Percentiles rank a stretch among this genome's conserved stretches.
These are phyloP conservation scores for Cryptococcus sp. DNA, from an alignment of 1,284 basidiomycete species.

Conservation along the genomic window DNA sequence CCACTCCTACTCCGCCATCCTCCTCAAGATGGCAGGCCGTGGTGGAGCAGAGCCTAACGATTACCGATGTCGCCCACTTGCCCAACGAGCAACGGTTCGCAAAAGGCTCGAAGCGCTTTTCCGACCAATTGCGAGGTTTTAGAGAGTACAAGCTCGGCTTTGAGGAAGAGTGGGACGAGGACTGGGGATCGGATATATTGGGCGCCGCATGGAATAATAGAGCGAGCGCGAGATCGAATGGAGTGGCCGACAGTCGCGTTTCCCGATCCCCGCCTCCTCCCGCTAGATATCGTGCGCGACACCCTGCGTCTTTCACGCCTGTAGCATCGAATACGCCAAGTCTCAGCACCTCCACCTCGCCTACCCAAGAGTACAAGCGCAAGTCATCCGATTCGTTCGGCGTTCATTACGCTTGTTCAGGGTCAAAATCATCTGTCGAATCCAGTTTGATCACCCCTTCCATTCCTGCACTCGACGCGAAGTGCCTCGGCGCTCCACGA, in stretches of 20 bases:
- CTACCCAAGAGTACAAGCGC: slow-evolving; percentile 14
- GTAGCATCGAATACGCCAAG: background rate
- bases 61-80: background rate
- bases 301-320: background rate
- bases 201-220: slow-evolving; percentile 6
- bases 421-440: slow-evolving; percentile 20
- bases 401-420: slow-evolving; percentile 18
- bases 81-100: background rate
- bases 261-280: slow-evolving; percentile 8
- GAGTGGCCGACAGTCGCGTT: background rate
- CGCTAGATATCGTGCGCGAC: background rate
- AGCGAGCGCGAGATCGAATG: background rate
- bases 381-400: slow-evolving; percentile 29
- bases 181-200: slow-evolving; percentile 42
- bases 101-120: slow-evolving; percentile 26
- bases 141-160: slow-evolving; percentile 22
- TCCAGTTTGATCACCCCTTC: slow-evolving; percentile 23
- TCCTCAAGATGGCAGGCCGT: background rate
- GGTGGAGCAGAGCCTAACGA: background rate
- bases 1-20: background rate
- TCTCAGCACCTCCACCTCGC: slow-evolving; percentile 17
- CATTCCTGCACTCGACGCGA: background rate
- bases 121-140: slow-evolving; percentile 42
- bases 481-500: background rate
- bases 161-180: slow-evolving; percentile 26